Conservation (phyloP, 73 alveolate genomes). For the Symbiodinium pilosum region DNA sequence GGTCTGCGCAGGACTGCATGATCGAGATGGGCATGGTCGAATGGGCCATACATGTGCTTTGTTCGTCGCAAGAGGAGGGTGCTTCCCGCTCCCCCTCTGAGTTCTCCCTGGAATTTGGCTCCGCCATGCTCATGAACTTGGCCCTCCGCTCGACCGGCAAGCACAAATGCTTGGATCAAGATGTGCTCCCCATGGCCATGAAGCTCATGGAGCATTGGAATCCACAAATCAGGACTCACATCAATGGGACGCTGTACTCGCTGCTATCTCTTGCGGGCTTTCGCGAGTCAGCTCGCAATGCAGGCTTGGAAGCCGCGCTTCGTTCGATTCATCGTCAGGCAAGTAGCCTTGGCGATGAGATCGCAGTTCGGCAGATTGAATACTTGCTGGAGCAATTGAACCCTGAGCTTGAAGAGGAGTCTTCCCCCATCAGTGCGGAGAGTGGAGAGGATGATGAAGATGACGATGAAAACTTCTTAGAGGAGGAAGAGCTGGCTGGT, state of each 20-base stretch:
- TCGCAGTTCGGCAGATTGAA: constrained; percentile 74
- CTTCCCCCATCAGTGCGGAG: constrained; percentile 28
- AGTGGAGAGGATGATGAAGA: constrained; percentile 93
- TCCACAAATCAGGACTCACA: constrained; percentile 94
- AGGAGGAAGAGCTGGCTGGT: constrained; percentile 90
- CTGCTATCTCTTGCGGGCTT: constrained; percentile 56
- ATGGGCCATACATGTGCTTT: constrained; percentile 29
- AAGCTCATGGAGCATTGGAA: constrained; percentile 95
- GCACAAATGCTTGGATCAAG: constrained; percentile 85
- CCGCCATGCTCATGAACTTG: constrained; percentile 90
- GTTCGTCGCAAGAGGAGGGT: background rate
- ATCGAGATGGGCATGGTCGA: constrained; percentile 92
- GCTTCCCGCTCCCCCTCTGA: constrained; percentile 66
- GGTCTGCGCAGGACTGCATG: constrained; percentile 84
- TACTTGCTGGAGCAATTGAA: constrained; percentile 52
- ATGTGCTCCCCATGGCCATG: constrained; percentile 66
- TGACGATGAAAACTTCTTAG: constrained; percentile 83
- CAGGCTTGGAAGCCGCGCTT: constrained; percentile 50
- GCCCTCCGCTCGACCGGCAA: constrained; percentile 82
- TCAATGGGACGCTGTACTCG: constrained; percentile 91
- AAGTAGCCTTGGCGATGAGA: constrained; percentile 57
- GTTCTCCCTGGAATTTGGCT: constrained; percentile 90
- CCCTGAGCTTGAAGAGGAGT: constrained; percentile 12
- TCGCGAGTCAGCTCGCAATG: constrained; percentile 23
- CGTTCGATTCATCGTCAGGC: constrained; percentile 87